These are phyloP conservation scores for Claviceps digitariae DNA, from an alignment of 2,329 filamentous ascomycete species.

Conservation along the genomic window DNA sequence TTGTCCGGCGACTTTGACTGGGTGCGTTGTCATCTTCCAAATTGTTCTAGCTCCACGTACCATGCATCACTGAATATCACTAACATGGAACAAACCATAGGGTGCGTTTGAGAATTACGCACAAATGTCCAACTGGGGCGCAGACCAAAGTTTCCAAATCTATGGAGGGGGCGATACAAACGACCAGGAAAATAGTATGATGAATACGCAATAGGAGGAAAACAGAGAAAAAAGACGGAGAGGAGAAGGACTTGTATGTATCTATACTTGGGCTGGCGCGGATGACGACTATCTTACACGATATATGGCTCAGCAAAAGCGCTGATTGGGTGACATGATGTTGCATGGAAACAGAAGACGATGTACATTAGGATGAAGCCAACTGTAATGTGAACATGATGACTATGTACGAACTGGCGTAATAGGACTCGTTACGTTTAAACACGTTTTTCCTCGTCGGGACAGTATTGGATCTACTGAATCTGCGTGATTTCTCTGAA, in stretches of 20 bases:
- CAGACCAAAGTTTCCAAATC: constrained; percentile 38
- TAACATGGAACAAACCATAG: constrained; percentile 16
- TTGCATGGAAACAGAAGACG: too few species aligned
- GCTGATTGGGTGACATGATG: too few species aligned
- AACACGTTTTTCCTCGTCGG: too few species aligned
- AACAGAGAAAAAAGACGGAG: too few species aligned
- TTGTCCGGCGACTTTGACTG: constrained; percentile 42
- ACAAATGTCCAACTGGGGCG: constrained; percentile 37
- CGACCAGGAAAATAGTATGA: constrained; percentile 12
- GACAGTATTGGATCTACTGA: too few species aligned
- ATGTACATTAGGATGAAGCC: too few species aligned
- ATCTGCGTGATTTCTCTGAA: too few species aligned
- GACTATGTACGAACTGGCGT: not conserved
- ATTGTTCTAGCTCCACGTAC: not conserved
- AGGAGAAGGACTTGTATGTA: too few species aligned
- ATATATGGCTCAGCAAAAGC: too few species aligned
- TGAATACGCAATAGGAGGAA: constrained; percentile 10
- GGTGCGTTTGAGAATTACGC: constrained; percentile 44
- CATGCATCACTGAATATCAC: not conserved
- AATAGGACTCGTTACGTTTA: too few species aligned
- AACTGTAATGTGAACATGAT: not conserved
- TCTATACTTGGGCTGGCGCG: too few species aligned
- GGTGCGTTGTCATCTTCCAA: constrained; percentile 33
- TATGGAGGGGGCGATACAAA: constrained; percentile 23
- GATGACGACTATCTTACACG: too few species aligned